Percentiles rank a stretch among this genome's conserved stretches.
These are phyloP conservation scores for Dactylonectria estremocensis DNA, from an alignment of 2,329 filamentous ascomycete species.

Conservation along the genomic window DNA sequence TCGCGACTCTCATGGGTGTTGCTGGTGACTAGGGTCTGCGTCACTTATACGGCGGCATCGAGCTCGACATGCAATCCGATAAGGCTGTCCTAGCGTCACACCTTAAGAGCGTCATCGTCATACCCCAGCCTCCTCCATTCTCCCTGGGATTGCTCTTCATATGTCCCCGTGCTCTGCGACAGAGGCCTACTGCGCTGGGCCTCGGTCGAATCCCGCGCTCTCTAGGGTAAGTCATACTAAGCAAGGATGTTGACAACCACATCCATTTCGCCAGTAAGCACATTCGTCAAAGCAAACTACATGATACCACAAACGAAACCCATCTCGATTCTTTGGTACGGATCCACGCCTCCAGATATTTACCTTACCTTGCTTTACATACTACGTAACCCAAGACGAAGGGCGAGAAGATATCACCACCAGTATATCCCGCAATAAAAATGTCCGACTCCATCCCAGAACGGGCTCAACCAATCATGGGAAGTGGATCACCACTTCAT, in stretches of 20 bases:
- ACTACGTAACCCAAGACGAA: not conserved
- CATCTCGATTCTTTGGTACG: not conserved
- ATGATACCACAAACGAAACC: not conserved
- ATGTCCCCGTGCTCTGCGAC: not conserved
- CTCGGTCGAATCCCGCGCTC: not conserved
- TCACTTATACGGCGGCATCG: not conserved
- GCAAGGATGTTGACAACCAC: not conserved
- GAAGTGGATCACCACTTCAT: slow-evolving; percentile 22
- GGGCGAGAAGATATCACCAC: not conserved
- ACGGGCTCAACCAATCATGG: slow-evolving; percentile 27
- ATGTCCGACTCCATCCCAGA: slow-evolving; percentile 1
- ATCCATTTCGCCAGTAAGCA: not conserved
- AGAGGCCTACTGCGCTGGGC: not conserved
- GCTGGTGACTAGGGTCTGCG: not conserved
- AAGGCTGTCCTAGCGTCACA: too few species aligned
- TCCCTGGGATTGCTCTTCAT: not conserved
- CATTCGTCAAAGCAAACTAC: not conserved
- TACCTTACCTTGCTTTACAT: not conserved
- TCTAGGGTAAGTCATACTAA: not conserved
- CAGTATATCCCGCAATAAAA: slow-evolving; percentile 24
- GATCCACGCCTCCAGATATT: not conserved
- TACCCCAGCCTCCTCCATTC: not conserved
- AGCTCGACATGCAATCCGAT: not conserved
- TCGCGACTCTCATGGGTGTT: not conserved
- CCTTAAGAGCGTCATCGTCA: too few species aligned